A percentile compares a stretch with the other conserved stretches of the same genome.
Conservation (phyloP, 805 yeast species). For the Candida krabiensis region DNA sequence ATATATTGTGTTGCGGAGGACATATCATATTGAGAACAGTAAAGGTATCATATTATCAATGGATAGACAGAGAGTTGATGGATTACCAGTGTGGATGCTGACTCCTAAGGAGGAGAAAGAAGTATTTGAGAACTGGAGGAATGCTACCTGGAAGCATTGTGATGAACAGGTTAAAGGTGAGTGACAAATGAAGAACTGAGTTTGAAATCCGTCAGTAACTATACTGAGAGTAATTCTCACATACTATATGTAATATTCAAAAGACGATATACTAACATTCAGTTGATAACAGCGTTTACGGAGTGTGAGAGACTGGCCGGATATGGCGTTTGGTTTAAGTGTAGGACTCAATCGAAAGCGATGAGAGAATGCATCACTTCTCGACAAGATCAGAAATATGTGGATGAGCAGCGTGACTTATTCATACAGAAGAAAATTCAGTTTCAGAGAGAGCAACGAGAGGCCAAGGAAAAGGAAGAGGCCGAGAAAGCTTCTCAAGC, state of each 20-base stretch:
- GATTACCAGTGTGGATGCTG: constrained; percentile 71
- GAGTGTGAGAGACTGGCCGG: constrained; percentile 67
- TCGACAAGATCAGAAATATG: constrained; percentile 60
- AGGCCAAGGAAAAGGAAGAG: constrained; percentile 9
- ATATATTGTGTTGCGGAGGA: too few species aligned
- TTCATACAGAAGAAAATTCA: constrained; percentile 58
- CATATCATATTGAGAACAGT: too few species aligned
- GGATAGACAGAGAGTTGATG: constrained; percentile 32
- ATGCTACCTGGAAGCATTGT: constrained; percentile 62
- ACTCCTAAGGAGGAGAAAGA: constrained; percentile 76
- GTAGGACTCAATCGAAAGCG: constrained; percentile 55
- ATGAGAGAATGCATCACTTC: constrained; percentile 64
- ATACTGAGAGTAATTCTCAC: too few species aligned
- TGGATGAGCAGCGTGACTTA: constrained; percentile 69
- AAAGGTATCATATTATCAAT: too few species aligned
- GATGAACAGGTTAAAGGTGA: constrained; percentile 64
- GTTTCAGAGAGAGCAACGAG: constrained; percentile 30
- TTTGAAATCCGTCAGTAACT: too few species aligned
- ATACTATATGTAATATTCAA: too few species aligned
- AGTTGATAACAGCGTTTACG: constrained; percentile 43
- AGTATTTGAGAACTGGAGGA: constrained; percentile 69
- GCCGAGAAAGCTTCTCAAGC: constrained; percentile 5
- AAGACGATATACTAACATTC: too few species aligned
- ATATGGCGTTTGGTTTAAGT: constrained; percentile 63
- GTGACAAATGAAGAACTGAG: constrained; percentile 7